Base-by-base conservation (phyloP, 2,329 filamentous ascomycete genomes). In the Gaeumannomyces sp. region DNA sequence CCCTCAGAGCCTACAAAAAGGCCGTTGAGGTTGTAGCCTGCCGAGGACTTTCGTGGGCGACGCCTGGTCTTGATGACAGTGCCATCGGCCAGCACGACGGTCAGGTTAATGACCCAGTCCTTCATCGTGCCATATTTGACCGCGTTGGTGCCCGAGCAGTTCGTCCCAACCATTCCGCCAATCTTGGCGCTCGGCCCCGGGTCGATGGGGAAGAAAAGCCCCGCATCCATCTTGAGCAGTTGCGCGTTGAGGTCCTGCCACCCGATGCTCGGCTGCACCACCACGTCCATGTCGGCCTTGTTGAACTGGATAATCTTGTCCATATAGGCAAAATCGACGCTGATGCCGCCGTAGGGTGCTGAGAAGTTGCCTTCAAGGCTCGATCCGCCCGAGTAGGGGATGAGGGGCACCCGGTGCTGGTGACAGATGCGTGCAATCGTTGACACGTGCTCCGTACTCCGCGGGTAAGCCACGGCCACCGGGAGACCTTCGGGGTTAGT, bases 341-440 rank as follows among this genome's bases (percentile, higher is more conserved):
- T 94, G 72, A 97, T 85, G 16, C 93, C 93, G 16, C 93, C 93
- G 72, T 89, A 90, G 0, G 92, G 92, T 19, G 93, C 91, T 0
- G 91, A 91, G 75, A 96, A 96, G 74, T 97, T 95, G 19, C 90
- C 93, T 75, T 97, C 93, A 0, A 97, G 80, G 69, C 90, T 94
- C 0, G 91, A 90, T 19, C 93, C 93, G 3, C 92, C 93, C 0
- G 91, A 95, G 73, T 91, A 97, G 0, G 92, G 89, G 66, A 95
- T 90, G 78, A 97, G 90, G 1, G 93, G 93, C 64, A 97, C 85
- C 22, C 84, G 87, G 75, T 93, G 89, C 73, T 89, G 89, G 77
- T 90, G 82, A 77, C 93, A 97, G 64, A 93, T 81, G 68, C 88
- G 81, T 2, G 84, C 84, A 66, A 89, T 85, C 53, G 75, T 72